Evolutionary conservation across 495 filamentous ascomycete genomes (phyloP).

Genomic region (Ramalina intermedia): DNA sequence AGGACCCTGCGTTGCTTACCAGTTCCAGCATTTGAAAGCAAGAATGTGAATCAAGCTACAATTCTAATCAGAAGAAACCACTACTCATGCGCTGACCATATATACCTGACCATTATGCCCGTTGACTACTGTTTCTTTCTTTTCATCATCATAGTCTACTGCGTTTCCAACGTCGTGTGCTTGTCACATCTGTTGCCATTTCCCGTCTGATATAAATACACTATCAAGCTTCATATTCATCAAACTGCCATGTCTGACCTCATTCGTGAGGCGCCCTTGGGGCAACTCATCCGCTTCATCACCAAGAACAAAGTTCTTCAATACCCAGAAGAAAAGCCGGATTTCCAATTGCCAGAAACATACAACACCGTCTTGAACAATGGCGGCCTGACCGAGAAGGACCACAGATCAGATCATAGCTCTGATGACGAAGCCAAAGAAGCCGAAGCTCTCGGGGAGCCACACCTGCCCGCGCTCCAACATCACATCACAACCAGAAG

Average conservation of each 20-base stretch:
- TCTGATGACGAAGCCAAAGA: conserved; percentile 6
- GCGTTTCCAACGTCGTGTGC: too few species aligned
- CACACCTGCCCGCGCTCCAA: conserved; percentile 6
- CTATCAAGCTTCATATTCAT: too few species aligned
- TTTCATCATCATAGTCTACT: too few species aligned
- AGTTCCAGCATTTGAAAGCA: too few species aligned
- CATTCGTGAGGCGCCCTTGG: conserved; percentile 38
- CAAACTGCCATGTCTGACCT: conserved; percentile 11
- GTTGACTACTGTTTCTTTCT: too few species aligned
- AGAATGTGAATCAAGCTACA: too few species aligned
- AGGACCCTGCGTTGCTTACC: too few species aligned
- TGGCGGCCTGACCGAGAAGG: not conserved
- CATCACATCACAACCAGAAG: conserved; percentile 5
- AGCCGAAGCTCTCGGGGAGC: conserved; percentile 10
- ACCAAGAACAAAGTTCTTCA: conserved; percentile 32
- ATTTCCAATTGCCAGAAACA: conserved; percentile 33
- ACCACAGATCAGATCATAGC: conserved; percentile 1
- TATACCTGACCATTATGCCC: too few species aligned
- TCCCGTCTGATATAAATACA: not conserved
- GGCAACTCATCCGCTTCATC: conserved; percentile 37
- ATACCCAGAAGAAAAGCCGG: conserved; percentile 40
- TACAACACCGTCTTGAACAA: conserved; percentile 27
- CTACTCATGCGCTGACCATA: too few species aligned
- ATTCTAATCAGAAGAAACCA: too few species aligned
- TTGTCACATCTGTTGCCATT: not conserved